A percentile compares a stretch with the other conserved stretches of the same genome.
phyloP scores from a whole-genome alignment of 768 basidiomycete species.

The Phaeotremella skinneri region DNA sequence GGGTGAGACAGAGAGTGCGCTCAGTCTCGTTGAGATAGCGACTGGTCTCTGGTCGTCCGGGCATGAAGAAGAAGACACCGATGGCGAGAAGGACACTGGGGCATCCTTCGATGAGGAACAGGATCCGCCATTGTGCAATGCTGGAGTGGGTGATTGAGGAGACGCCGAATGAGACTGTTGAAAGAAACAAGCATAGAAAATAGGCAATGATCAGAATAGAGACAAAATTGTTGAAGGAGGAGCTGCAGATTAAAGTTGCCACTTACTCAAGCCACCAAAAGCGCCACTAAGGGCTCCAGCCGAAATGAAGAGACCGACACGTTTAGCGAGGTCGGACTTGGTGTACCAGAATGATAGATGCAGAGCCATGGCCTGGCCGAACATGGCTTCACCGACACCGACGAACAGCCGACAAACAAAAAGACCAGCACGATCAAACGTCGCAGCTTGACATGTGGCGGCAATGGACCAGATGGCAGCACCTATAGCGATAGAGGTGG shows the following conservation, averaged over 20 bases:
- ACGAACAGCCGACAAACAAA: constrained; percentile 52
- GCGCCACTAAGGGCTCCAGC: constrained; percentile 50
- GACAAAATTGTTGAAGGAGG: neutral
- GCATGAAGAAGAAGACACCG: constrained; percentile 53
- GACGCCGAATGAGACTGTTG: constrained; percentile 36
- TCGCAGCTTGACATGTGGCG: constrained; percentile 51
- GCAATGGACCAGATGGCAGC: constrained; percentile 53
- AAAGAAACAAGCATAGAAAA: too few species aligned
- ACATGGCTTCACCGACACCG: constrained; percentile 48
- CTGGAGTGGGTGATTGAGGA: constrained; percentile 34
- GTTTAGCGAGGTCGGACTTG: constrained; percentile 52
- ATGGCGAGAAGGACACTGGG: constrained; percentile 52
- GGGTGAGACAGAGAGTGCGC: constrained; percentile 49
- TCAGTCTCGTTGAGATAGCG: constrained; percentile 52
- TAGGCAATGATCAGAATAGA: constrained; percentile 15
- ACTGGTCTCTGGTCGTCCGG: constrained; percentile 50
- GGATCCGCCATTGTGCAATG: constrained; percentile 47
- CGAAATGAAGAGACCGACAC: constrained; percentile 53
- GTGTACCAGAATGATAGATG: constrained; percentile 50
- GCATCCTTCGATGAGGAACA: constrained; percentile 54
- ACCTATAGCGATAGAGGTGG: constrained; percentile 50
- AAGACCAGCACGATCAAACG: constrained; percentile 46
- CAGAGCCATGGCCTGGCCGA: constrained; percentile 49
- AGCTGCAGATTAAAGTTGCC: constrained; percentile 36
- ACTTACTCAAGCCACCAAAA: constrained; percentile 43